A percentile compares a stretch with the other conserved stretches of the same genome.
phyloP scores from a whole-genome alignment of 352 stramenopile species.

The Globisporangium radiosum region DNA sequence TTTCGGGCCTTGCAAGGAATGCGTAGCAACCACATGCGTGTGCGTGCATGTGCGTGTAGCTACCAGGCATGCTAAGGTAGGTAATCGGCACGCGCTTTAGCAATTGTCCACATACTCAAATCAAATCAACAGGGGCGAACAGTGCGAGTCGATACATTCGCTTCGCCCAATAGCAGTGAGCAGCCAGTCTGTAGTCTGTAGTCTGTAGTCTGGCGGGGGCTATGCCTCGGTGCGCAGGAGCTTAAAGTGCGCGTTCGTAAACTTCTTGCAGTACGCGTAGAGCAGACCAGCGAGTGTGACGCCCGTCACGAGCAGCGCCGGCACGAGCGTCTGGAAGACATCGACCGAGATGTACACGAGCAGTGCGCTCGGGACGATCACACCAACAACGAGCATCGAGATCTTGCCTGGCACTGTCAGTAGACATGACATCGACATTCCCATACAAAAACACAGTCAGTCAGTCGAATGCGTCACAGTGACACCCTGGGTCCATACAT shows the following conservation, averaged over 20 bases:
- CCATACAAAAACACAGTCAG: no score
- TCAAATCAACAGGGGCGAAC: no score
- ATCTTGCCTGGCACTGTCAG: conserved; percentile 30
- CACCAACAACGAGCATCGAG: conserved; percentile 17
- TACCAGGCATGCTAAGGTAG: no score
- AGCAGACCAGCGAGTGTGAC: conserved; percentile 27
- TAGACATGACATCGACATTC: background rate
- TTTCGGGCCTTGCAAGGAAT: no score
- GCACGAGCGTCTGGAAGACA: conserved; percentile 35
- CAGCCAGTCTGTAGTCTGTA: background rate
- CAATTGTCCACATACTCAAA: no score
- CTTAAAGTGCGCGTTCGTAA: conserved; percentile 36
- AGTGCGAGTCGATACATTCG: background rate
- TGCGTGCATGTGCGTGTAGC: no score
- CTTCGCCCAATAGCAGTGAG: no score
- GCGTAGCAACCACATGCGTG: no score
- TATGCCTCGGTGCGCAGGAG: conserved; percentile 12
- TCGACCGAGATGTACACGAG: conserved; percentile 42
- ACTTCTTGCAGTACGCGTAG: conserved; percentile 38
- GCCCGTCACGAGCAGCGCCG: conserved; percentile 29
- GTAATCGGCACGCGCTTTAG: no score
- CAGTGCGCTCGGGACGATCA: conserved; percentile 28
- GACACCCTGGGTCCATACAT: no score
- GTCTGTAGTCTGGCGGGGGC: background rate
- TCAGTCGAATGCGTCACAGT: no score